Conservation (phyloP, 495 filamentous ascomycete species). For the Trichodelitschia bisporula region DNA sequence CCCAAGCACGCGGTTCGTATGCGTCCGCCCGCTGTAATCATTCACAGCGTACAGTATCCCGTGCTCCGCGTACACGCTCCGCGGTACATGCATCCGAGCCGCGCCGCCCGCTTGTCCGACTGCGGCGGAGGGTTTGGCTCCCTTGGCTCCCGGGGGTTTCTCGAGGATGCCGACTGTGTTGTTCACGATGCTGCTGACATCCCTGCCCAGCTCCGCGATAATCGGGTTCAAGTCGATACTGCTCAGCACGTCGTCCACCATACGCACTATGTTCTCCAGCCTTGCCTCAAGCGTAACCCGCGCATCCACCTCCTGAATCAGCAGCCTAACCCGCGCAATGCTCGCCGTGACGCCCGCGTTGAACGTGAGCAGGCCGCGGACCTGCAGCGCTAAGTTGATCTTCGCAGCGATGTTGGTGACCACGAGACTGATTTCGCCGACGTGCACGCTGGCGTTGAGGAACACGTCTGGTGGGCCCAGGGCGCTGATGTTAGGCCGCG, state of each 20-base stretch:
- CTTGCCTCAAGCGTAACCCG: conserved; percentile 30
- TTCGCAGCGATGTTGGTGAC: conserved; percentile 33
- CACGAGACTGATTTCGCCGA: conserved; percentile 25
- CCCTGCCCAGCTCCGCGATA: conserved; percentile 24
- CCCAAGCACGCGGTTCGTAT: conserved; percentile 28
- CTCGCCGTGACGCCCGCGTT: conserved; percentile 28
- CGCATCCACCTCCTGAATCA: conserved; percentile 29
- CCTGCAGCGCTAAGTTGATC: conserved; percentile 31
- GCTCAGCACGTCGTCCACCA: conserved; percentile 25
- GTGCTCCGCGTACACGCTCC: conserved; percentile 20
- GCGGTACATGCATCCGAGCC: conserved; percentile 1
- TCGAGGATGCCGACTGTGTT: conserved; percentile 16
- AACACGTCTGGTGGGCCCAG: conserved; percentile 26
- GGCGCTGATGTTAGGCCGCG: conserved; percentile 16
- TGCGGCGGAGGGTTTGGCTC: no score
- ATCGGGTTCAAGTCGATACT: conserved; percentile 33
- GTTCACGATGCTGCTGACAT: conserved; percentile 22
- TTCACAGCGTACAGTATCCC: conserved; percentile 30
- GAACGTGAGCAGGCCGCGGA: conserved; percentile 28
- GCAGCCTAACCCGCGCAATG: conserved; percentile 25
- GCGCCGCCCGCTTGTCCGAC: no score
- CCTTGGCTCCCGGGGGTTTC: no score
- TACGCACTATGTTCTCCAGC: conserved; percentile 27
- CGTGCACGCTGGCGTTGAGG: conserved; percentile 27
- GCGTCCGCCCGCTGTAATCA: conserved; percentile 26